Evolutionary conservation across 1,284 basidiomycete genomes (phyloP).

Genomic region (Heterobasidion irregulare): DNA sequence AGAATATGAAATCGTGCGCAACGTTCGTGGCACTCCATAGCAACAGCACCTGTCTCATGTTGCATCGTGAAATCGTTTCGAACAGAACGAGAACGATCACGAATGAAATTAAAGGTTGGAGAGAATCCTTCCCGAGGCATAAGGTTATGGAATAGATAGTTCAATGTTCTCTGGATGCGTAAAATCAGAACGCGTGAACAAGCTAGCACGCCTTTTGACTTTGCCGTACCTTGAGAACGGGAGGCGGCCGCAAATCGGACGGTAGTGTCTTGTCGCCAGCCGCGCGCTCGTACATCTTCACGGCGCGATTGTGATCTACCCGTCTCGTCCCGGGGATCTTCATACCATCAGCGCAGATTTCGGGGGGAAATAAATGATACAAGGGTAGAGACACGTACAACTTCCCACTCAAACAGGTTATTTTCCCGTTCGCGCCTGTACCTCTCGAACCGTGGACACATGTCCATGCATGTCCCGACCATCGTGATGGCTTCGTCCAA

Average conservation of each 20-base stretch:
- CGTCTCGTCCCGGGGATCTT: conserved; percentile 69
- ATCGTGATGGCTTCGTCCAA: conserved; percentile 87
- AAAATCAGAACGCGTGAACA: not conserved
- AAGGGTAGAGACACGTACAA: conserved; percentile 39
- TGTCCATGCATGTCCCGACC: conserved; percentile 84
- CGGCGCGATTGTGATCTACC: conserved; percentile 81
- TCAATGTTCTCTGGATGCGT: conserved; percentile 61
- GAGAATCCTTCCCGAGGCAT: conserved; percentile 63
- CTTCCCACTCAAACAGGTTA: conserved; percentile 84
- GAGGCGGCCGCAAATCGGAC: conserved; percentile 86
- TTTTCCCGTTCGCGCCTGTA: conserved; percentile 88
- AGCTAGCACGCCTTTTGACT: not conserved
- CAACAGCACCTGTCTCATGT: conserved; percentile 67
- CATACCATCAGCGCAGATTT: conserved; percentile 30
- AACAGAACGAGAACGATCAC: conserved; percentile 87
- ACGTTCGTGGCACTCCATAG: conserved; percentile 88
- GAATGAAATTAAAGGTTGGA: conserved; percentile 77
- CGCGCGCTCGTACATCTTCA: conserved; percentile 93
- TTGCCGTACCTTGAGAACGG: conserved; percentile 62
- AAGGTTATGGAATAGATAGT: conserved; percentile 87
- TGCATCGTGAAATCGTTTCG: conserved; percentile 96
- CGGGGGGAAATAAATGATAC: conserved; percentile 3
- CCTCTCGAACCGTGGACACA: conserved; percentile 93
- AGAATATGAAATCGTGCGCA: conserved; percentile 94
- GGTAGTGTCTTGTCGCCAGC: conserved; percentile 90